phyloP scores from a whole-genome alignment of 192 early-diverging fungal species.

The Coemansia sp. region DNA sequence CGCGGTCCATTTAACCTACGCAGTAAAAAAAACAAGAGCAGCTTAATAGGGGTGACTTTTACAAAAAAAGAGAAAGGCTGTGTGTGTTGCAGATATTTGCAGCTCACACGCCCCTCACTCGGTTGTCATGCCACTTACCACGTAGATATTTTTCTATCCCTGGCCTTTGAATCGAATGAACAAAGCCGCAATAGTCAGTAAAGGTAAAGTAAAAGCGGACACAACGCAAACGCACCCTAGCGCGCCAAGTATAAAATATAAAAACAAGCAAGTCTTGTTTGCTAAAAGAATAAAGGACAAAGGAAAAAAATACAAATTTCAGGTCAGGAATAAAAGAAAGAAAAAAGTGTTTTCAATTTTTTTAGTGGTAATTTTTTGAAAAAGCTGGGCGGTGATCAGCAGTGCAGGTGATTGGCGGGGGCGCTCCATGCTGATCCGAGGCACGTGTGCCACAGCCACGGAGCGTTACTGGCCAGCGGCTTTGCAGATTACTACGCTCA shows the following conservation, averaged over 20 bases:
- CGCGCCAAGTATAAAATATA: background rate
- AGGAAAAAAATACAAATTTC: conserved; percentile 8
- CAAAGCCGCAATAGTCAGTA: background rate
- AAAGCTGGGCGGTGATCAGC: conserved; percentile 6
- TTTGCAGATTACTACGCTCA: background rate
- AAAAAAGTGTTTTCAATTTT: background rate
- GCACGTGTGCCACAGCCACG: background rate
- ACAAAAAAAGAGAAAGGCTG: background rate
- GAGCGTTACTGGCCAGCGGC: background rate
- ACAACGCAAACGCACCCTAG: background rate
- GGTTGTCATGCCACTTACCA: background rate
- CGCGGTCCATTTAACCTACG: conserved; percentile 38
- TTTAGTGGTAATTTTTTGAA: background rate
- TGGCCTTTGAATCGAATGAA: background rate
- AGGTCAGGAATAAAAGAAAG: background rate
- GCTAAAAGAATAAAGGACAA: background rate
- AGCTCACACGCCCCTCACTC: conserved; percentile 3
- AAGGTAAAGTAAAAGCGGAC: background rate
- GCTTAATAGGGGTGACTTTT: background rate
- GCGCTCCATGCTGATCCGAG: background rate
- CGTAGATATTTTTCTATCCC: background rate
- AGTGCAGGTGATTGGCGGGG: conserved; percentile 9
- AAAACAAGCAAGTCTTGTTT: conserved; percentile 1
- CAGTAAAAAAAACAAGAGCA: background rate
- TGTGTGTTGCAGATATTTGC: conserved; percentile 2